Base-by-base conservation (phyloP, 108 stramenopile genomes). In the Nannochloropsis granulata region DNA sequence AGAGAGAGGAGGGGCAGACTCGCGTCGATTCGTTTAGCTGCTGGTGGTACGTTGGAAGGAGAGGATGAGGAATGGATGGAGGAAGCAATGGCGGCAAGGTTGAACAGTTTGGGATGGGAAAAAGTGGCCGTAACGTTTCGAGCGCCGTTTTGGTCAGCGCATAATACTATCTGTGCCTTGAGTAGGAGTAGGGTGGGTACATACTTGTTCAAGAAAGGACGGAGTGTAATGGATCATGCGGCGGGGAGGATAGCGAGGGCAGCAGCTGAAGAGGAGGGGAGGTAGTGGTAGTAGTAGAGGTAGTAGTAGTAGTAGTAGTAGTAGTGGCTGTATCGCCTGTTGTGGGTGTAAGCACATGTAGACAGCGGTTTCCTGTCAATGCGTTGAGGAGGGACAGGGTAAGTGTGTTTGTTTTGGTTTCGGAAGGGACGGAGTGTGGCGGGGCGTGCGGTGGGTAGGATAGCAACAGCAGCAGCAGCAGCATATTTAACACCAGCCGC, bases 91-190 rank as follows among this genome's bases (percentile, higher is more conserved):
- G 86, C 82, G 16, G 86, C 82, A 13, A 79, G 82, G 44, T 78
- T 86, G n/a, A 86, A 86, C 78, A 80, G 82, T 26, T 86, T 82
- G 25, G 86, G 86, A 21, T 86, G 86, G 86, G 86, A 86, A 14
- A 86, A 86, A 79, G 86, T 80, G 34, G 45, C 82, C 25, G 86
- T 86, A 71, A 82, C 82, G 25, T 86, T 86, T 43, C 82, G 86
- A 25, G 82, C 82, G 19, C 23, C 83, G 44, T 78, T 81, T 16
- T 82, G 79, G 16, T 83, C 83, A 44, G 82, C 86, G 44, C 86
- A 86, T 82, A 86, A 86, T 82, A 86, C 78, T 44, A 86, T 86
- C 24, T 86, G 86, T 46, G 86, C 86, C 23, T 79, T 86, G 24
- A 83, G 82, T 2, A 78, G 86, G 13, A 26, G 10, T 13, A 43